A percentile compares a stretch with the other conserved stretches of the same genome.
Evolutionary conservation across 208 protist genomes (phyloP).

Genomic region (Leishmania gerbilli): DNA sequence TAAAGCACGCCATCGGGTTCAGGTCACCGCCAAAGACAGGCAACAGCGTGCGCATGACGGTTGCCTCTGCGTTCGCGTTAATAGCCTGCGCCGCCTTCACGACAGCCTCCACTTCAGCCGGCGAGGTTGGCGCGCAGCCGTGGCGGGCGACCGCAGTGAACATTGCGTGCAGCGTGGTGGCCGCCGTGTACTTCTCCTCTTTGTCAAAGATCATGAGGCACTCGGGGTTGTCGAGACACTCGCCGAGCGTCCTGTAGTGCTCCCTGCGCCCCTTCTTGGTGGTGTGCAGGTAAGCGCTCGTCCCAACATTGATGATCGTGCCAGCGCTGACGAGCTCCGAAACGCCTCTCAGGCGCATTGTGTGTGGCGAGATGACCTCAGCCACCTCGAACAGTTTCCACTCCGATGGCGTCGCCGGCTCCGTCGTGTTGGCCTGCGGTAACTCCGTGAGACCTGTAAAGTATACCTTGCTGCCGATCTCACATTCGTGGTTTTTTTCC

Average conservation of each 20-base stretch:
- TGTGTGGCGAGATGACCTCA: slow-evolving; percentile 73
- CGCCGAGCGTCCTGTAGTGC: slow-evolving; percentile 56
- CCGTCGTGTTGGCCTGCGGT: slow-evolving; percentile 45
- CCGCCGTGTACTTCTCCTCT: slow-evolving; percentile 74
- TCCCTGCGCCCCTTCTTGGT: slow-evolving; percentile 80
- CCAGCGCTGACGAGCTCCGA: slow-evolving; percentile 9
- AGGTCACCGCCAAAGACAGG: slow-evolving; percentile 77
- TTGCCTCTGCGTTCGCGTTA: slow-evolving; percentile 30
- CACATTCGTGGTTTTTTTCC: slow-evolving; percentile 88
- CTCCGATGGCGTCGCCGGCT: slow-evolving; percentile 22
- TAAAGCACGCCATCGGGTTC: slow-evolving; percentile 92
- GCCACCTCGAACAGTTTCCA: slow-evolving; percentile 70
- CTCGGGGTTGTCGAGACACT: slow-evolving; percentile 57
- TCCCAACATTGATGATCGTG: slow-evolving; percentile 49
- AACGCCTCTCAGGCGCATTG: slow-evolving; percentile 61
- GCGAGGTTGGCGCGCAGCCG: slow-evolving; percentile 27
- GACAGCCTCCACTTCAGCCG: slow-evolving; percentile 40
- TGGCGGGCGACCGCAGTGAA: slow-evolving; percentile 68
- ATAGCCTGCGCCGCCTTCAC: slow-evolving; percentile 33
- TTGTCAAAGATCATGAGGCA: slow-evolving; percentile 81
- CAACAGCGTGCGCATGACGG: slow-evolving; percentile 47
- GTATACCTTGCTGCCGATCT: slow-evolving; percentile 79
- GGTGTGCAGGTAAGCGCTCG: slow-evolving; percentile 87
- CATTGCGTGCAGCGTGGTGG: slow-evolving; percentile 73
- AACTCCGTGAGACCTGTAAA: slow-evolving; percentile 72